Conservation (phyloP, 1,139 yeast genomes). For the Pichia sp. region DNA sequence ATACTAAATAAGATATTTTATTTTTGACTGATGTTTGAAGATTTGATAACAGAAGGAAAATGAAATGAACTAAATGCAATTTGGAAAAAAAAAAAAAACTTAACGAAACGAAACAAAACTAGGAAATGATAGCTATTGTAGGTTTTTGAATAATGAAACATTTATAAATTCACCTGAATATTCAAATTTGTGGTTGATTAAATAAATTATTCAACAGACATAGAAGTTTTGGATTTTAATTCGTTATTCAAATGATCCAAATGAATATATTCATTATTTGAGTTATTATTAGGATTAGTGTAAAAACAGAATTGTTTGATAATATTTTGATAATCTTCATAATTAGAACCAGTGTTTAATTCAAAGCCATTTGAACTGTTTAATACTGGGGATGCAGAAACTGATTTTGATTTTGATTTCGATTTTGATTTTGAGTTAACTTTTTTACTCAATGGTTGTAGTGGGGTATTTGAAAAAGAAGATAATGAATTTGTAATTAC, state of each 20-base stretch:
- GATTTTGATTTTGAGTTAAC: background rate
- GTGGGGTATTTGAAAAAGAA: background rate
- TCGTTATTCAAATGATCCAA: background rate
- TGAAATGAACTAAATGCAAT: background rate
- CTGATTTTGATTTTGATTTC: slow-evolving; percentile 6
- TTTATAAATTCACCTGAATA: background rate
- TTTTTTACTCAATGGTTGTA: background rate
- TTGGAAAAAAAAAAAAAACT: background rate
- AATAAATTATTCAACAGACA: slow-evolving; percentile 1
- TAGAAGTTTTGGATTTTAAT: slow-evolving; percentile 1
- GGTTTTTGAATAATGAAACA: background rate
- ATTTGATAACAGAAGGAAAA: background rate
- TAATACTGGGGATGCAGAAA: slow-evolving; percentile 7
- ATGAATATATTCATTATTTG: background rate
- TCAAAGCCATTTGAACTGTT: slow-evolving; percentile 8
- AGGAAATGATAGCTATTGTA: background rate
- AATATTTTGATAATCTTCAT: slow-evolving; percentile 23
- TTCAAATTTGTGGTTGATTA: background rate
- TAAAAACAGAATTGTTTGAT: slow-evolving; percentile 29
- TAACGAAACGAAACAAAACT: background rate
- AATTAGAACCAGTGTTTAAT: slow-evolving; percentile 10
- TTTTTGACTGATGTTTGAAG: background rate
- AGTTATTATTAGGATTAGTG: background rate
- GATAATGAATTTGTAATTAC: background rate
- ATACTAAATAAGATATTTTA: background rate